Percentiles rank a stretch among this genome's conserved stretches.
These are phyloP conservation scores for Paraconiothyrium brasiliense DNA, from an alignment of 2,329 filamentous ascomycete genomes.

Conservation along the genomic window DNA sequence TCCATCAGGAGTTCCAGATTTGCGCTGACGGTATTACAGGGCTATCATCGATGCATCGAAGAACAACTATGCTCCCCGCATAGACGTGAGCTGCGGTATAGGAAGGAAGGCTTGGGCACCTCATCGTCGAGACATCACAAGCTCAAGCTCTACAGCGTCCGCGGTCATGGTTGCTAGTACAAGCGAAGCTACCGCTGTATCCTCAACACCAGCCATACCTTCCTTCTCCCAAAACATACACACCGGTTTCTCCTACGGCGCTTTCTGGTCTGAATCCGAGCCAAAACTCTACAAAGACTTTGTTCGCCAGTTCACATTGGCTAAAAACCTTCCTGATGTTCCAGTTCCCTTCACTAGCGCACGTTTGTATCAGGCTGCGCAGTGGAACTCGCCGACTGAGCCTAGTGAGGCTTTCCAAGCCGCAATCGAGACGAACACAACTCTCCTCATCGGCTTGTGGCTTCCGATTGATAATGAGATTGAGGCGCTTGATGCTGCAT, in stretches of 20 bases:
- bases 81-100: constrained; percentile 8
- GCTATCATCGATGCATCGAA: not conserved
- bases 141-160: not conserved
- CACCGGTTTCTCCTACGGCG: constrained; percentile 42
- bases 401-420: constrained; percentile 63
- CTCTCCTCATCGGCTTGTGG: constrained; percentile 44
- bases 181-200: not conserved
- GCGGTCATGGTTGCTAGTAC: constrained; percentile 15
- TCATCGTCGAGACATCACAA: not conserved
- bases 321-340: constrained; percentile 30
- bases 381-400: constrained; percentile 54
- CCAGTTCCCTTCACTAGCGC: constrained; percentile 71
- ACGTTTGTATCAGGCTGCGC: constrained; percentile 74
- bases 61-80: not conserved
- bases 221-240: constrained; percentile 19
- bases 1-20: too few species aligned
- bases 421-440: constrained; percentile 43
- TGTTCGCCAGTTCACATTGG: constrained; percentile 33
- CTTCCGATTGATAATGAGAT: constrained; percentile 39
- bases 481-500: constrained; percentile 40
- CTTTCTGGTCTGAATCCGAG: constrained; percentile 31
- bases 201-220: not conserved
- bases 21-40: not conserved
- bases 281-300: constrained; percentile 36
- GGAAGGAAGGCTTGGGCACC: constrained; percentile 4